Percentiles rank a stretch among this genome's conserved stretches.
Evolutionary conservation across 768 basidiomycete species (phyloP).

Genomic region (Daedaleopsis nitida): DNA sequence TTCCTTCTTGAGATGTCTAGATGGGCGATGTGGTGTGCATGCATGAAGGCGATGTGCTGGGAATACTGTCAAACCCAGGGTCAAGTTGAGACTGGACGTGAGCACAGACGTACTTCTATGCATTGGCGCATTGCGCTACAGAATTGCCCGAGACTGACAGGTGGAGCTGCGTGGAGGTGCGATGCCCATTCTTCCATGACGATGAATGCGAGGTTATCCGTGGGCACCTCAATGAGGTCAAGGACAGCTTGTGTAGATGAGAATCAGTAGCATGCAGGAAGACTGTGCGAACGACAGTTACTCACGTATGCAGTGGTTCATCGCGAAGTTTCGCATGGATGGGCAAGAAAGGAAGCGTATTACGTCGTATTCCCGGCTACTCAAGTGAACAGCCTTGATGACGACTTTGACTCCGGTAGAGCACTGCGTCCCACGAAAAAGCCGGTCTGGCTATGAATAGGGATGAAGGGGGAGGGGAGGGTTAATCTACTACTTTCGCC

Average conservation of each 20-base stretch:
- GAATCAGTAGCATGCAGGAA: constrained; percentile 1
- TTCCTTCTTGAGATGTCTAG: constrained; percentile 74
- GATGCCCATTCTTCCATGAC: constrained; percentile 84
- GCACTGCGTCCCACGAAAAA: constrained; percentile 66
- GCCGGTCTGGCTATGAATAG: constrained; percentile 65
- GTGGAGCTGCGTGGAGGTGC: constrained; percentile 52
- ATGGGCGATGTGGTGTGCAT: constrained; percentile 63
- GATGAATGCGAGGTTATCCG: constrained; percentile 62
- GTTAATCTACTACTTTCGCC: background rate
- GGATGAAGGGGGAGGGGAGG: too few species aligned
- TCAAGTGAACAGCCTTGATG: constrained; percentile 66
- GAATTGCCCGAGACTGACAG: constrained; percentile 55
- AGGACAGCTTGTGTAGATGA: constrained; percentile 52
- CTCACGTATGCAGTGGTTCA: constrained; percentile 78
- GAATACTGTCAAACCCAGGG: background rate
- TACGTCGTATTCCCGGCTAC: constrained; percentile 64
- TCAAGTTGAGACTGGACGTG: background rate
- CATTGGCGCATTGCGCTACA: constrained; percentile 63
- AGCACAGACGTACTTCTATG: constrained; percentile 52
- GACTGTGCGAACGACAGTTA: background rate
- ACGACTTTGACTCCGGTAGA: constrained; percentile 56
- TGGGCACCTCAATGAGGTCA: constrained; percentile 56
- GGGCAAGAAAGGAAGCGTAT: constrained; percentile 57
- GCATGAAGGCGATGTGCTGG: constrained; percentile 74
- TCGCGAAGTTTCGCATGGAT: constrained; percentile 54